A percentile compares a stretch with the other conserved stretches of the same genome.
Evolutionary conservation across 768 basidiomycete species (phyloP).

Genomic region (Termitomyces sp.): DNA sequence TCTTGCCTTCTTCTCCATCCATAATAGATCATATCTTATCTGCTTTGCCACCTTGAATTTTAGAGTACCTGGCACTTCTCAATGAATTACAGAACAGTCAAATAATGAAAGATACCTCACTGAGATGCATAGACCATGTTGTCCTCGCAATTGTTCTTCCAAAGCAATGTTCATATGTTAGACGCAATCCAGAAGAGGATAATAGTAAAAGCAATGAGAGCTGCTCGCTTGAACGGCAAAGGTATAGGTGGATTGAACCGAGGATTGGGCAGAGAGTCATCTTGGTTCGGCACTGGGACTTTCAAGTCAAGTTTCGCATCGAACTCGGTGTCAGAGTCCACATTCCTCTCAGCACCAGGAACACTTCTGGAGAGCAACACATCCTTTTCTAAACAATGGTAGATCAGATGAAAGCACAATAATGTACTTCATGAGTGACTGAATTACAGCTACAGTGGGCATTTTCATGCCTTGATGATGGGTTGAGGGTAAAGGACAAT

Average conservation of each 20-base stretch:
- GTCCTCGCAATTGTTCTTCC: constrained; percentile 26
- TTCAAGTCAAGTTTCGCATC: neutral
- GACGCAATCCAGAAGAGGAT: constrained; percentile 43
- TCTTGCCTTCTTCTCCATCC: too few species aligned
- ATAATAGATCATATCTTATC: too few species aligned
- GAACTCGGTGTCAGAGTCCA: neutral
- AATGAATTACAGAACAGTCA: neutral
- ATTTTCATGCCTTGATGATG: too few species aligned
- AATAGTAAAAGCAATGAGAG: constrained; percentile 36
- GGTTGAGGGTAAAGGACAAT: too few species aligned
- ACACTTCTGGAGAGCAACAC: neutral
- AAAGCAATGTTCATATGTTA: constrained; percentile 24
- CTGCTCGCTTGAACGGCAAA: constrained; percentile 42
- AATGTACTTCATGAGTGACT: too few species aligned
- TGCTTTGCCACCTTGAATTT: too few species aligned
- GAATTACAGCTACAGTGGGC: too few species aligned
- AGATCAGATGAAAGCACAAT: too few species aligned
- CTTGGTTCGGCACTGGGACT: neutral
- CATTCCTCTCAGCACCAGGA: neutral
- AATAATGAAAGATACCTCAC: constrained; percentile 31
- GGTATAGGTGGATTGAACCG: constrained; percentile 37
- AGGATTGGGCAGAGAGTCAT: constrained; percentile 12
- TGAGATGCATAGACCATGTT: constrained; percentile 59
- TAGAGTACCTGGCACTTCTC: constrained; percentile 59
- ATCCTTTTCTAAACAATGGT: constrained; percentile 12